Conservation (phyloP, 2,329 filamentous ascomycete genomes). For the Trichophyton mentagrophytes region DNA sequence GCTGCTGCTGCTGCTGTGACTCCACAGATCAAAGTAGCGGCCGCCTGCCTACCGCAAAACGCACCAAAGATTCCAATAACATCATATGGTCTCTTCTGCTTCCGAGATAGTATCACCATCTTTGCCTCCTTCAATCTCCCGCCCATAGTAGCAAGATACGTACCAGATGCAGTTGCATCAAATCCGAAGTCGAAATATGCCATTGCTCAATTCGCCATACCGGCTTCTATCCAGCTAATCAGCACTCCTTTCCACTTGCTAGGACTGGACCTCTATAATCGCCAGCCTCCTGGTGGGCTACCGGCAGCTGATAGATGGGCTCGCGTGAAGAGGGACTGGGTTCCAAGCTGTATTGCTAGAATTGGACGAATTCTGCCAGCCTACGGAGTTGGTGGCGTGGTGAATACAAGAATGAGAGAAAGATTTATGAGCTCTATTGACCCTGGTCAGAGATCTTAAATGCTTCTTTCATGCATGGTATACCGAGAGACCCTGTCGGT, state of each 20-base stretch:
- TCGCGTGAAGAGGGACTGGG: slow-evolving; percentile 63
- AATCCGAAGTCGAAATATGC: slow-evolving; percentile 39
- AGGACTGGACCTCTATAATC: slow-evolving; percentile 76
- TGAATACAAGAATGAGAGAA: slow-evolving; percentile 60
- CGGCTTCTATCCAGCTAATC: slow-evolving; percentile 63
- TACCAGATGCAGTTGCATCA: slow-evolving; percentile 43
- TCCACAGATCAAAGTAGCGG: background rate
- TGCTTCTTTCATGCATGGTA: background rate
- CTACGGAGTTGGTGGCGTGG: slow-evolving; percentile 77
- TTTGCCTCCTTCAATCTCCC: slow-evolving; percentile 89
- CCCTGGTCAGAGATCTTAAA: slow-evolving; percentile 14
- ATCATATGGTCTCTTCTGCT: slow-evolving; percentile 65
- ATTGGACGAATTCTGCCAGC: slow-evolving; percentile 79
- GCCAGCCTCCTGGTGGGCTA: slow-evolving; percentile 35
- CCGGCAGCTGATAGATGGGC: slow-evolving; percentile 49
- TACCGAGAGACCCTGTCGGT: background rate
- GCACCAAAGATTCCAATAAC: slow-evolving; percentile 47
- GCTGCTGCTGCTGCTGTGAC: background rate
- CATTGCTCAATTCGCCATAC: slow-evolving; percentile 67
- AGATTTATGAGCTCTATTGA: slow-evolving; percentile 53
- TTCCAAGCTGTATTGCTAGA: slow-evolving; percentile 57
- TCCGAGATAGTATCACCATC: slow-evolving; percentile 76
- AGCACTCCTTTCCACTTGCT: slow-evolving; percentile 76
- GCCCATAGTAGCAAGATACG: slow-evolving; percentile 56
- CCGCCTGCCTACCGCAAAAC: slow-evolving; percentile 9